Conservation (phyloP, 2,329 filamentous ascomycete species). For the Rhinocladiella mackenziei region DNA sequence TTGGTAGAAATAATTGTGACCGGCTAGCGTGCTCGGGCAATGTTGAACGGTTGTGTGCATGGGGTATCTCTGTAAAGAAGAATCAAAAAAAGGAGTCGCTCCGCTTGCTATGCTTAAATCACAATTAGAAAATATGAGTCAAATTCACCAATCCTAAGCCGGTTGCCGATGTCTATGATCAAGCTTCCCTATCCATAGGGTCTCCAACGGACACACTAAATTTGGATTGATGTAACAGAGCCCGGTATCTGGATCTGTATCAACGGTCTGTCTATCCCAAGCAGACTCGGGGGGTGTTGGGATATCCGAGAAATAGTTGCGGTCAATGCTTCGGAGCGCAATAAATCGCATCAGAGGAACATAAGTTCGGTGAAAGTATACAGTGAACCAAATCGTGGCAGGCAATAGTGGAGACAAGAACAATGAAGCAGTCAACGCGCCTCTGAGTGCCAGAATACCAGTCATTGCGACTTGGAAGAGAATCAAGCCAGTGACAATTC, state of each 20-base stretch:
- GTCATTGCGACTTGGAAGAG: conserved; percentile 91
- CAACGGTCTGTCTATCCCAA: conserved; percentile 43
- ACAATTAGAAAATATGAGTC: conserved; percentile 2
- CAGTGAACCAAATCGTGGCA: conserved; percentile 83
- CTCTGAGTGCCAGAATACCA: conserved; percentile 72
- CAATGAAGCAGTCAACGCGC: conserved; percentile 68
- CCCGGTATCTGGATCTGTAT: conserved; percentile 38
- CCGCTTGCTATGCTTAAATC: conserved; percentile 20
- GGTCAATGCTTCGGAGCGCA: conserved; percentile 76
- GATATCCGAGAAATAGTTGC: conserved; percentile 48
- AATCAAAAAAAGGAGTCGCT: conserved; percentile 5
- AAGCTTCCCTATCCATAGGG: conserved; percentile 39
- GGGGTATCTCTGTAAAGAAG: conserved; percentile 16
- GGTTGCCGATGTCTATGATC: conserved; percentile 12
- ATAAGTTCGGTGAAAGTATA: conserved; percentile 75
- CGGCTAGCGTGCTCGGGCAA: background rate
- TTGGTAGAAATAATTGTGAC: too few relatives aligned
- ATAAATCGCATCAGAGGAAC: conserved; percentile 90
- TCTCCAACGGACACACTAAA: conserved; percentile 42
- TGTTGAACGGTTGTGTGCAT: conserved; percentile 7
- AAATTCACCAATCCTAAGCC: conserved; percentile 1
- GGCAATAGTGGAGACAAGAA: conserved; percentile 72
- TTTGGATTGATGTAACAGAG: conserved; percentile 48
- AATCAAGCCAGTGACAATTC: conserved; percentile 77
- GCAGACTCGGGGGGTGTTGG: conserved; percentile 34